Evolutionary conservation across 1,284 basidiomycete species (phyloP).

Genomic region (Tilletia caries): DNA sequence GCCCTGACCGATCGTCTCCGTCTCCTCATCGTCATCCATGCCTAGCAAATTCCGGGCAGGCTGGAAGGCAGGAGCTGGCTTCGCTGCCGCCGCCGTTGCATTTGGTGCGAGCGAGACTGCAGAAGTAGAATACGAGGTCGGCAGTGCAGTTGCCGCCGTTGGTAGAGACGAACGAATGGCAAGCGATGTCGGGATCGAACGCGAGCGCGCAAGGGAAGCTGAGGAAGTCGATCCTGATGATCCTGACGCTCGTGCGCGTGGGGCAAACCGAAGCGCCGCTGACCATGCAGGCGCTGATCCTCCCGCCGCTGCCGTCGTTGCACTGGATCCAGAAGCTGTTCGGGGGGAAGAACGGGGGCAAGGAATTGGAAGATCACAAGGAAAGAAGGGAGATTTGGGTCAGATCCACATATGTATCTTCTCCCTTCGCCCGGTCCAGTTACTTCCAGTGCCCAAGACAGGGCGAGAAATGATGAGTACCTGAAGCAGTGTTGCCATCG

Average conservation of each 20-base stretch:
- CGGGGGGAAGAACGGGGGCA: neutral
- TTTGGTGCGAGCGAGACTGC: neutral
- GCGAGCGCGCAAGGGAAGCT: neutral
- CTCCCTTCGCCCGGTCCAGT: neutral
- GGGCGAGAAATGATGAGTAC: neutral
- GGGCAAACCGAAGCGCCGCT: neutral
- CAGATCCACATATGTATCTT: neutral
- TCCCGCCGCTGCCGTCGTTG: neutral
- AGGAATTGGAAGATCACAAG: neutral
- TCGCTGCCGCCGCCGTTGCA: neutral
- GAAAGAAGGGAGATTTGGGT: neutral
- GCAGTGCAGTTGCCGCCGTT: neutral
- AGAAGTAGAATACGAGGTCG: neutral
- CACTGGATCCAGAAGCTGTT: too few relatives aligned
- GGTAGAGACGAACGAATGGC: neutral
- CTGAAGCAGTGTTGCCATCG: neutral
- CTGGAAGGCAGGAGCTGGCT: neutral
- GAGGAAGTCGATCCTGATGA: neutral
- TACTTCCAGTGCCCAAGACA: neutral
- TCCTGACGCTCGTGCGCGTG: constrained; percentile 1
- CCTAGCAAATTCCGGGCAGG: neutral
- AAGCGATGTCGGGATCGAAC: neutral
- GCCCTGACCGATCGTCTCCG: too few relatives aligned
- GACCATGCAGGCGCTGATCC: constrained; percentile 7
- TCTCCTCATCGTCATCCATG: too few relatives aligned